A percentile compares a stretch with the other conserved stretches of the same genome.
These are phyloP conservation scores for Halophytophthora polymorphica DNA, from an alignment of 352 stramenopile species.

Conservation along the genomic window DNA sequence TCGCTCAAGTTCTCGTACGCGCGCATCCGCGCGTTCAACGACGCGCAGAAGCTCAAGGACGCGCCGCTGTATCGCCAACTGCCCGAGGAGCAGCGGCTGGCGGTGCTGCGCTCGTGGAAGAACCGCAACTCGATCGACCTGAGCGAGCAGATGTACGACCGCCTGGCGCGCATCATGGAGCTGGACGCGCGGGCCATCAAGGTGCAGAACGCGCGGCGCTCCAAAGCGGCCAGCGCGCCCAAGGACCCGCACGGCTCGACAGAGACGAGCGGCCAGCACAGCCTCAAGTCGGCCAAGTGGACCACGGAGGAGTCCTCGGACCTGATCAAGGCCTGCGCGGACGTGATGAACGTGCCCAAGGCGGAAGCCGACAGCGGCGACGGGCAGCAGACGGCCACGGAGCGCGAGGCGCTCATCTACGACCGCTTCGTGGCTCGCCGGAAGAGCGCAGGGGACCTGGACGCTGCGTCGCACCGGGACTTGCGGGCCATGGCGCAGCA, in stretches of 20 bases:
- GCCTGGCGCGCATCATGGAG: conserved; percentile 26
- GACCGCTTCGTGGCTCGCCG: conserved; percentile 31
- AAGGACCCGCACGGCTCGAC: conserved; percentile 7
- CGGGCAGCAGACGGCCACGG: conserved; percentile 16
- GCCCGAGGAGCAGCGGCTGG: conserved; percentile 19
- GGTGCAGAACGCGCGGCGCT: conserved; percentile 17
- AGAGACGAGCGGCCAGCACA: conserved; percentile 2
- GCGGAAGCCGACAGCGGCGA: conserved; percentile 4
- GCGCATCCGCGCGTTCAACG: conserved; percentile 32
- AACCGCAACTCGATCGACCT: conserved; percentile 40
- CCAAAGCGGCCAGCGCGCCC: not conserved
- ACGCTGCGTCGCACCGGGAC: conserved; percentile 18
- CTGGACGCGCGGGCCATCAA: conserved; percentile 26
- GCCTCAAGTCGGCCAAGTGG: conserved; percentile 29
- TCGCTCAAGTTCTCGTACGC: conserved; percentile 37
- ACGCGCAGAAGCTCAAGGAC: conserved; percentile 27
- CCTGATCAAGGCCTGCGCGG: conserved; percentile 36
- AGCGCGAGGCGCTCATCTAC: conserved; percentile 34
- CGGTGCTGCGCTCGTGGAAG: conserved; percentile 34
- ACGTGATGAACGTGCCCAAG: conserved; percentile 29
- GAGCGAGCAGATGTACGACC: conserved; percentile 31
- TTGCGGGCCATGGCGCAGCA: conserved; percentile 34
- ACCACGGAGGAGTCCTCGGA: conserved; percentile 28
- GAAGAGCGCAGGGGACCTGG: conserved; percentile 19
- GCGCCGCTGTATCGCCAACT: conserved; percentile 26